Evolutionary conservation across 495 filamentous ascomycete species (phyloP).

Genomic region (Podospora tetraspora): DNA sequence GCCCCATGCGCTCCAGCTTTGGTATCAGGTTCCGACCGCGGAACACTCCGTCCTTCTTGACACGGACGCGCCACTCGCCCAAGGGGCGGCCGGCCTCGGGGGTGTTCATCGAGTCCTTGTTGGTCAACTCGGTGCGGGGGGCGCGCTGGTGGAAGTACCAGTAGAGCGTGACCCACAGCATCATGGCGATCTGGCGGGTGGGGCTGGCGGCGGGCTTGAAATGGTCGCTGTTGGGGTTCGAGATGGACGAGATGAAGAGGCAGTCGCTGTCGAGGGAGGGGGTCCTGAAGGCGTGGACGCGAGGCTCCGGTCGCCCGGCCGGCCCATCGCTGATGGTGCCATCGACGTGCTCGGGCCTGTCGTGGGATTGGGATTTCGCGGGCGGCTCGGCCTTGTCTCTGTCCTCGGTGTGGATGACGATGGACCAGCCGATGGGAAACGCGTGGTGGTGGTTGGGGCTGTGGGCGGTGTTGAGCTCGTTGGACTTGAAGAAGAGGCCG

Average conservation of each 20-base stretch:
- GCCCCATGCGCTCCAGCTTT: slow-evolving; percentile 88
- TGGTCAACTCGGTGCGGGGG: slow-evolving; percentile 52
- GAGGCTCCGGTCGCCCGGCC: slow-evolving; percentile 19
- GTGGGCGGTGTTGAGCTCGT: slow-evolving; percentile 53
- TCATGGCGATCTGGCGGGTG: slow-evolving; percentile 84
- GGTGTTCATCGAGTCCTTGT: slow-evolving; percentile 57
- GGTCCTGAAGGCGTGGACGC: slow-evolving; percentile 58
- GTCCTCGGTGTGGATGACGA: slow-evolving; percentile 67
- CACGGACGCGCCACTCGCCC: slow-evolving; percentile 82
- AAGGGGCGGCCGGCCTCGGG: slow-evolving; percentile 65
- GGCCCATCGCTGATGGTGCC: slow-evolving; percentile 14
- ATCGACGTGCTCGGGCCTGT: not conserved
- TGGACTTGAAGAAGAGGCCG: slow-evolving; percentile 79
- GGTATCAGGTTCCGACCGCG: slow-evolving; percentile 75
- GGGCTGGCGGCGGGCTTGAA: slow-evolving; percentile 74
- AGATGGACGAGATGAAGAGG: slow-evolving; percentile 86
- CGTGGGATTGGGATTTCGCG: slow-evolving; percentile 5
- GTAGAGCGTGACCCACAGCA: slow-evolving; percentile 89
- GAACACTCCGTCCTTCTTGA: slow-evolving; percentile 82
- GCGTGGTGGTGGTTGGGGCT: slow-evolving; percentile 50
- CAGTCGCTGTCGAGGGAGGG: slow-evolving; percentile 74
- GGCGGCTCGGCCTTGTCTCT: slow-evolving; percentile 18
- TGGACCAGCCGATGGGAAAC: slow-evolving; percentile 84
- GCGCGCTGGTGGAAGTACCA: slow-evolving; percentile 92
- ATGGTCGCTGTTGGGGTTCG: slow-evolving; percentile 70